Evolutionary conservation across 805 yeast genomes (phyloP), one percentile per base, ranked within the genome.

Genomic region (Candida coleopterorum): DNA sequence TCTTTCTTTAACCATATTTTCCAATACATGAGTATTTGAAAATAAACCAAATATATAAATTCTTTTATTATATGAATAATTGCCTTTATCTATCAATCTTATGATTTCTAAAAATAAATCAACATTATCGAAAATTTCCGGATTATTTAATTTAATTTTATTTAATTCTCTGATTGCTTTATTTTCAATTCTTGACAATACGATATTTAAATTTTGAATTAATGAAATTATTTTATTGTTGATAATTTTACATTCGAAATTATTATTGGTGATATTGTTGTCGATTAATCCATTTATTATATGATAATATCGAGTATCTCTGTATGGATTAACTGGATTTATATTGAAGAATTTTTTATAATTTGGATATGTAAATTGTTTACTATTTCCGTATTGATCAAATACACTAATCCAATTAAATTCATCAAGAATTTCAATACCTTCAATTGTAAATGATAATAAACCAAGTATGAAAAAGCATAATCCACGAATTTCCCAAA

Each of bases 341-440:
- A 52, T 43, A 24, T 50, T 42, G 28, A 58, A 56, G 6, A 54
- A 33, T 6, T 22, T 30, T 9, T 34, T 16, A 8, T 37, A 32
- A 17, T 38, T 42, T 4, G 62, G 62, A 37, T 50, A 57, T 8
- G 53, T 35, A 10, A 52, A 46, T 22, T 49, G 43, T 27, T 38
- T 46, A 9, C 52, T 45, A 14, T 40, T 42, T 4, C 41, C 40
- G 29, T 49, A 46, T 20, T 37, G 48, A 39, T 53, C 52, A 26
- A 45, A 38, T 9, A 44, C 48, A 22, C 51, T 45, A 6, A 43
- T 46, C 97, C 97, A 90, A 1, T 79, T 79, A 37, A 73, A 64
- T 47, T 87, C 95, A 51, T 86, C 95, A 38, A 89, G 62, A 11
- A 88, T 77, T 52, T 89, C 97, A 16, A 79, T 70, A 0, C 97